Evolutionary conservation across 2,329 filamentous ascomycete species (phyloP), one percentile per base, ranked within the genome.

Genomic region (Neonectria neomacrospora): DNA sequence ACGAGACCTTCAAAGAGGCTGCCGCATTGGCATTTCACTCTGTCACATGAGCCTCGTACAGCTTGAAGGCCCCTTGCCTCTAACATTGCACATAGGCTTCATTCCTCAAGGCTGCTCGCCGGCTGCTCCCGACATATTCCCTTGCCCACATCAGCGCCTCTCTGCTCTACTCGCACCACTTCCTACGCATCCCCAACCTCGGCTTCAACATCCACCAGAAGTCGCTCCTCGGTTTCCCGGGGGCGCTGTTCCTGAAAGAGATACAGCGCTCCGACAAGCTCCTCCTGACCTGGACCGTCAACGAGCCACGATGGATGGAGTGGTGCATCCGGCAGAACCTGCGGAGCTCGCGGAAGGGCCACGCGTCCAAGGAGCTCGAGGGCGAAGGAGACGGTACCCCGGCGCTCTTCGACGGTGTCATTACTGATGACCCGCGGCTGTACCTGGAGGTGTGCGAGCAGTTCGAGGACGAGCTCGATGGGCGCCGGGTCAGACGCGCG

Each of bases 261-360:
- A 86, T 88, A 26, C 84, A 67, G 11, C 61, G 63, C 22, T 59
- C 64, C 23, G 67, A 84, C 64, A 85, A 91, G 22, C 84, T 86
- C 4, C 81, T 97, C 5, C 90, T 91, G 71, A 86, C 88, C 0
- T 98, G 95, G 95, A 97, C 94, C 0, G 91, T 97, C 54, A 97
- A 98, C 75, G 86, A 91, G 14, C 85, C 87, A 66, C 82, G 84
- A 53, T 86, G 88, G 78, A 97, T 98, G 94, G 85, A 88, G 71
- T 97, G 93, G 93, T 86, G 88, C 67, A 87, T 97, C 34, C 69
- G 71, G 4, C 73, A 74, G 64, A 77, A 79, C 52, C 63, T 71
- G 18, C 65, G 59, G 11, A 78, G 83, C 28, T 48, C 50, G 80
- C 86, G 44, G 71, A 42, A 48, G 26, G 22, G 7, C 71, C 26